phyloP scores from a whole-genome alignment of 345 rosid genomes.

The Tarenaya hassleriana region DNA sequence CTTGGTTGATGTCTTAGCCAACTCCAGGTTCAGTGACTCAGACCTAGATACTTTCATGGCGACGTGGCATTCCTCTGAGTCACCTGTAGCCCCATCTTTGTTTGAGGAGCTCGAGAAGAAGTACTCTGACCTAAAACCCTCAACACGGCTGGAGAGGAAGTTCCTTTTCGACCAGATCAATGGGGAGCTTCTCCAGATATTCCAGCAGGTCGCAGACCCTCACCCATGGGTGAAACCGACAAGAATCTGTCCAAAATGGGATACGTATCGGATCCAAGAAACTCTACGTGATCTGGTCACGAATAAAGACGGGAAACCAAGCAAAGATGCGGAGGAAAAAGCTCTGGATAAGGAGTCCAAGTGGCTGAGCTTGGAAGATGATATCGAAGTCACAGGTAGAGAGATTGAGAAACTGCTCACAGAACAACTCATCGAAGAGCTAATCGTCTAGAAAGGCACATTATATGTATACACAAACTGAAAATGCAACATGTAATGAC shows the following conservation, averaged over 20 bases:
- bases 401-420: slow-evolving; percentile 60
- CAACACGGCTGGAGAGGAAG: slow-evolving; percentile 52
- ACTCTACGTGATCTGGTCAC: slow-evolving; percentile 34
- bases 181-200: slow-evolving; percentile 40
- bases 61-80: slow-evolving; percentile 45
- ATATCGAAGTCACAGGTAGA: slow-evolving; percentile 54
- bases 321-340: slow-evolving; percentile 32
- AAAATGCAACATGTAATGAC: slow-evolving; percentile 27
- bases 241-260: slow-evolving; percentile 33
- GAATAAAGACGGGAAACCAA: slow-evolving; percentile 33
- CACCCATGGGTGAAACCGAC: slow-evolving; percentile 54
- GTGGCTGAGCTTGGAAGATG: slow-evolving; percentile 60
- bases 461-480: neutral
- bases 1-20: slow-evolving; percentile 40
- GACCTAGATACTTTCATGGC: slow-evolving; percentile 41
- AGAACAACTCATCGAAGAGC: slow-evolving; percentile 58
- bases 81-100: slow-evolving; percentile 50
- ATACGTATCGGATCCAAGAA: slow-evolving; percentile 36
- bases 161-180: slow-evolving; percentile 65
- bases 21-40: slow-evolving; percentile 41
- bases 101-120: slow-evolving; percentile 77
- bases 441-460: slow-evolving; percentile 27
- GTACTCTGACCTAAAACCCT: slow-evolving; percentile 32
- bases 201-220: slow-evolving; percentile 38
- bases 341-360: slow-evolving; percentile 26